Percentiles rank a stretch among this genome's conserved stretches.
Evolutionary conservation across 805 yeast genomes (phyloP).

Genomic region (Maudiozyma barnettii): DNA sequence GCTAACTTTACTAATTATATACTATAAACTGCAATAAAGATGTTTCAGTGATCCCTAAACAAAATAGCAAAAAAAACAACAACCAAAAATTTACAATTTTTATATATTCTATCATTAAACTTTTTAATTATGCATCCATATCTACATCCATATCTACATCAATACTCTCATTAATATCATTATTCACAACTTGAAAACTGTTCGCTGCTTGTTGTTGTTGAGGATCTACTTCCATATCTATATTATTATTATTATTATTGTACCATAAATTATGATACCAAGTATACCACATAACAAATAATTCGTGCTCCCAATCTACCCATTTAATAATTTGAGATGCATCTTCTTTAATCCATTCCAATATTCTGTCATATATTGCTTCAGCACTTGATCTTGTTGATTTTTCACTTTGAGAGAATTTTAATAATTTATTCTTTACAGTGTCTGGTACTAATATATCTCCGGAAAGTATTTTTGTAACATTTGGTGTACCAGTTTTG

Average conservation of each 20-base stretch:
- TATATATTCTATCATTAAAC: not conserved
- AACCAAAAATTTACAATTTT: no score
- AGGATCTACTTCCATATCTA: conserved; percentile 11
- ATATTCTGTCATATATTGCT: conserved; percentile 17
- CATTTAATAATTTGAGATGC: conserved; percentile 24
- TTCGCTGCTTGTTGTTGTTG: not conserved
- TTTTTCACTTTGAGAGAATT: not conserved
- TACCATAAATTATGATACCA: conserved; percentile 20
- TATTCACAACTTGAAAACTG: not conserved
- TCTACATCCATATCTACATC: conserved; percentile 14
- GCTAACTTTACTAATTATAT: not conserved
- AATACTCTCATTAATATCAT: conserved; percentile 3
- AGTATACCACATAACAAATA: conserved; percentile 23
- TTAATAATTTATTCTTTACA: conserved; percentile 3
- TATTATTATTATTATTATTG: conserved; percentile 1
- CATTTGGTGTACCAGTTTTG: not conserved
- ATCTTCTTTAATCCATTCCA: conserved; percentile 19
- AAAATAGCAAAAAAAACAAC: no score
- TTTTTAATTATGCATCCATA: not conserved
- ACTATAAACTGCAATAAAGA: not conserved
- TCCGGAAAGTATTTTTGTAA: conserved; percentile 4
- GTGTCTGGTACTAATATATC: conserved; percentile 5
- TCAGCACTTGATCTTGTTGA: conserved; percentile 3
- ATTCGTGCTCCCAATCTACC: conserved; percentile 13
- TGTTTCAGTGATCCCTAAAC: not conserved